phyloP scores from a whole-genome alignment of 2,329 filamentous ascomycete species.

The Apiospora rasikravindrae region DNA sequence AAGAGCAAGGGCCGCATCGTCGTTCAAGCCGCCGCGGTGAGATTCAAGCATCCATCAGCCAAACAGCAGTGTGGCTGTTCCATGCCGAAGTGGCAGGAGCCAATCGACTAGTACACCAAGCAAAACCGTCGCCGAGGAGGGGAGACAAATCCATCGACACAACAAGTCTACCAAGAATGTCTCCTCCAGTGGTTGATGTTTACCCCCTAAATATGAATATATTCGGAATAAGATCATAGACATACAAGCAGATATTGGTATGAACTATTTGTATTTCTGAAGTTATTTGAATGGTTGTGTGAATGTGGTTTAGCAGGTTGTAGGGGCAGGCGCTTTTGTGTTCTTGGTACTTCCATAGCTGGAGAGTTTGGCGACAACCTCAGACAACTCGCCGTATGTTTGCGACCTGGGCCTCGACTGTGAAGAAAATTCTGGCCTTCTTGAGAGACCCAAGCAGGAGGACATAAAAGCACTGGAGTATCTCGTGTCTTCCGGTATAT shows the following conservation, averaged over 20 bases:
- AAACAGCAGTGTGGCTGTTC: no score
- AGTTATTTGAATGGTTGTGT: no score
- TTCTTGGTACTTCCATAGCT: not conserved
- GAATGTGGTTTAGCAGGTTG: not conserved
- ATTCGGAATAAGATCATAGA: not conserved
- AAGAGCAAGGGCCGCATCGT: not conserved
- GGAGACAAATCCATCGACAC: not conserved
- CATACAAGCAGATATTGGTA: not conserved
- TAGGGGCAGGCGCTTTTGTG: not conserved
- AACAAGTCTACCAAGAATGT: not conserved
- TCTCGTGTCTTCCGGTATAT: not conserved
- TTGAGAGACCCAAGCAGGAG: not conserved
- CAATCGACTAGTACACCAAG: not conserved
- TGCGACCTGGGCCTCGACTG: no score
- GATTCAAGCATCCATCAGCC: not conserved
- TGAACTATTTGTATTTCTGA: not conserved
- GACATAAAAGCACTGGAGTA: not conserved
- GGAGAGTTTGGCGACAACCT: not conserved
- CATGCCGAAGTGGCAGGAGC: not conserved
- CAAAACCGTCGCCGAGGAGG: not conserved
- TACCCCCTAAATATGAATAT: not conserved
- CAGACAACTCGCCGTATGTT: not conserved
- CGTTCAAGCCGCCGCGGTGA: not conserved
- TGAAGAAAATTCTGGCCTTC: not conserved
- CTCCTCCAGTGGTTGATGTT: not conserved